Percentiles rank a stretch among this genome's conserved stretches.
These are phyloP conservation scores for Saccharomycopsis hybrid DNA, from an alignment of 1,139 yeast species.

Conservation along the genomic window DNA sequence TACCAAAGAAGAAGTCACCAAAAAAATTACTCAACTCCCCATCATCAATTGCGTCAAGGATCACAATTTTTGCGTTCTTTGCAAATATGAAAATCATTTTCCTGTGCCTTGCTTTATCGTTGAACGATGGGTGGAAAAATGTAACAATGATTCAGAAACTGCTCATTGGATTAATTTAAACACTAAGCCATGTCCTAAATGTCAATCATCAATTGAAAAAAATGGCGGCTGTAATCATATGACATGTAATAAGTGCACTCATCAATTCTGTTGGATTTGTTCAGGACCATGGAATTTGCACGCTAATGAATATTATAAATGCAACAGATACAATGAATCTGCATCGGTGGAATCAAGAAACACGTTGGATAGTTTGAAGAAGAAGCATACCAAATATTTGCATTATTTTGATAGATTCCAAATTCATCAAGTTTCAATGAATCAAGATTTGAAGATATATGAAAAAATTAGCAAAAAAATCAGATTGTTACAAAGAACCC, in stretches of 20 bases:
- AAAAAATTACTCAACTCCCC: slow-evolving; percentile 43
- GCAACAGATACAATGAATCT: slow-evolving; percentile 51
- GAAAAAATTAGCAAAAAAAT: slow-evolving; percentile 58
- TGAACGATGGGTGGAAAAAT: slow-evolving; percentile 68
- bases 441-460: slow-evolving; percentile 62
- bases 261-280: slow-evolving; percentile 95
- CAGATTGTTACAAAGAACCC: slow-evolving; percentile 54
- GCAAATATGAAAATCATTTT: slow-evolving; percentile 71
- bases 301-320: slow-evolving; percentile 57
- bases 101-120: slow-evolving; percentile 79
- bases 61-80: slow-evolving; percentile 75
- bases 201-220: slow-evolving; percentile 54
- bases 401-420: slow-evolving; percentile 74
- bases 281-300: slow-evolving; percentile 72
- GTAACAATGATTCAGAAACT: slow-evolving; percentile 85
- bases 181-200: slow-evolving; percentile 74
- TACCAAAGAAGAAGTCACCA: slow-evolving; percentile 27
- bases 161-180: slow-evolving; percentile 84
- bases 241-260: slow-evolving; percentile 72
- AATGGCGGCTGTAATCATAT: slow-evolving; percentile 97
- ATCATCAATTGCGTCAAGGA: slow-evolving; percentile 60
- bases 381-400: slow-evolving; percentile 57
- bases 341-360: slow-evolving; percentile 31
- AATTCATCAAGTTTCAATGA: slow-evolving; percentile 73
- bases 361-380: slow-evolving; percentile 33